A percentile compares a stretch with the other conserved stretches of the same genome.
These are phyloP conservation scores for Colletotrichum sp. DNA, from an alignment of 2,329 filamentous ascomycete genomes.

Conservation along the genomic window DNA sequence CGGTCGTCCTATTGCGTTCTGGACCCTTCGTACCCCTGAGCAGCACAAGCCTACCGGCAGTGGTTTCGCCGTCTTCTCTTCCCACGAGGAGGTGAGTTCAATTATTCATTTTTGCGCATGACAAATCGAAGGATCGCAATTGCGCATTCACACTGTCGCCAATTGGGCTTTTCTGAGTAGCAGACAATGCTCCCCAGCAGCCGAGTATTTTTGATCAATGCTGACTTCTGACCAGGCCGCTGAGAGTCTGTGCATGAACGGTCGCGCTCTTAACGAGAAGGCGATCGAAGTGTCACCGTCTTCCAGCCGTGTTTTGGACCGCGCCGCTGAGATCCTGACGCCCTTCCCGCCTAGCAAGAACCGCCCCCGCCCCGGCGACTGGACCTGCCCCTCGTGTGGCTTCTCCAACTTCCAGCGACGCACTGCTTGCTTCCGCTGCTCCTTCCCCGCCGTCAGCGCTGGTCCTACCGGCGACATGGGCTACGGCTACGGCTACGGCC, in stretches of 20 bases:
- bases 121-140: neutral
- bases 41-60: slow-evolving; percentile 99
- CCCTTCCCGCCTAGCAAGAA: slow-evolving; percentile 99
- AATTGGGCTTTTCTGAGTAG: neutral
- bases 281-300: slow-evolving; percentile 98
- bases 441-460: slow-evolving; percentile 91
- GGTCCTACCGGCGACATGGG: slow-evolving; percentile 70
- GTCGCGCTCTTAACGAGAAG: slow-evolving; percentile 96
- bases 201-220: neutral
- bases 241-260: slow-evolving; percentile 99
- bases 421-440: slow-evolving; percentile 98
- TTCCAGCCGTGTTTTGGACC: slow-evolving; percentile 94
- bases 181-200: neutral
- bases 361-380: slow-evolving; percentile 93
- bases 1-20: slow-evolving; percentile 96
- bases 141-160: neutral
- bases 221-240: slow-evolving; percentile 69
- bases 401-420: slow-evolving; percentile 99
- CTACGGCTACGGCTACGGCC: slow-evolving; percentile 67
- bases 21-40: slow-evolving; percentile 96
- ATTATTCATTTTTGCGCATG: neutral
- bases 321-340: slow-evolving; percentile 93
- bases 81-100: slow-evolving; percentile 89
- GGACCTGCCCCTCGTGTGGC: slow-evolving; percentile 98
- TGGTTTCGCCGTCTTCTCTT: slow-evolving; percentile 97